Percentiles rank a stretch among this genome's conserved stretches.
These are phyloP conservation scores for Sporothrix luriei DNA, from an alignment of 2,329 filamentous ascomycete genomes.

Conservation along the genomic window DNA sequence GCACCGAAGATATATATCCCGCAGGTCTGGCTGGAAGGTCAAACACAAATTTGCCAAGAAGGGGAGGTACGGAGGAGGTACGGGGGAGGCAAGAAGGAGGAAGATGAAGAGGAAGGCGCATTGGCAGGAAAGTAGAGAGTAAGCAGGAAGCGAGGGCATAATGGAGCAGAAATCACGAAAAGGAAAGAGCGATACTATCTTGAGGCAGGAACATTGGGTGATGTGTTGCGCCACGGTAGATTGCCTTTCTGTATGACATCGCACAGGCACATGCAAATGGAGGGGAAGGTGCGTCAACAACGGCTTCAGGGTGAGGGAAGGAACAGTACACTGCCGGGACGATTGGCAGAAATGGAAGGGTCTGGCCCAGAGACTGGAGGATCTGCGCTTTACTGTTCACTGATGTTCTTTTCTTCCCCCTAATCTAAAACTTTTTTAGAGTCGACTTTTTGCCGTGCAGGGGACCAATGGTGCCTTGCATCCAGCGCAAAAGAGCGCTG, in stretches of 20 bases:
- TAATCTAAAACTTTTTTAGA: not conserved
- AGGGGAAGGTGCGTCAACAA: not conserved
- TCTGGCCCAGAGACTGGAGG: not conserved
- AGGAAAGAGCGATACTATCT: not conserved
- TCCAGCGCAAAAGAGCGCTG: not conserved
- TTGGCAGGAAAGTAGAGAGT: not conserved
- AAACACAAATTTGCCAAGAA: not conserved
- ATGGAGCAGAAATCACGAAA: not conserved
- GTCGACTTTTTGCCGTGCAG: slow-evolving; percentile 15
- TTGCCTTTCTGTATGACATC: not conserved
- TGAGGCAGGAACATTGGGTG: not conserved
- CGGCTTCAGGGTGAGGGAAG: slow-evolving; percentile 5
- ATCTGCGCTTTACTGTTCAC: not conserved
- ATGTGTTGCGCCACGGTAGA: not conserved
- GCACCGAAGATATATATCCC: slow-evolving; percentile 2
- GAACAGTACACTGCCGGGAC: not conserved
- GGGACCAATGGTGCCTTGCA: not conserved
- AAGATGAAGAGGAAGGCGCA: slow-evolving; percentile 1
- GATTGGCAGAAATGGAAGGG: slow-evolving; percentile 15
- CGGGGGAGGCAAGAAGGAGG: not conserved
- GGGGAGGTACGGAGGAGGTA: not conserved
- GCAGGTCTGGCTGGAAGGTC: not conserved
- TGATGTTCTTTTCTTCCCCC: not conserved
- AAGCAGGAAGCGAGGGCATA: too few species aligned
- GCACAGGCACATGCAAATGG: slow-evolving; percentile 16